Percentiles rank a stretch among this genome's conserved stretches.
phyloP scores from a whole-genome alignment of 208 protist genomes.

The Endotrypanum monterogeii region DNA sequence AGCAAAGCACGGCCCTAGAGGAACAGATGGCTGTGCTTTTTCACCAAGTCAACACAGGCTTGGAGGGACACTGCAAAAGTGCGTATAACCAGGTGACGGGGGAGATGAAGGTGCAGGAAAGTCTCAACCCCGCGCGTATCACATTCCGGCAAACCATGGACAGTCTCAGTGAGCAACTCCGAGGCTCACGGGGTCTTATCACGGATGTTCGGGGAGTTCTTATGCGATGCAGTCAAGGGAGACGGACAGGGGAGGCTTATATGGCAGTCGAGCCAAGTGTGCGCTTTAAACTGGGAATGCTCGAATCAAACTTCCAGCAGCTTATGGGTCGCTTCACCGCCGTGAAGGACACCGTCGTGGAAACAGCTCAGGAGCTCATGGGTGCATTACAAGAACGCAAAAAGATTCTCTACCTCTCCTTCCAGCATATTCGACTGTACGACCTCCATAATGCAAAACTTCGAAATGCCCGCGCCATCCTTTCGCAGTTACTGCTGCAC shows the following conservation, averaged over 20 bases:
- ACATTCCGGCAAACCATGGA: conserved; percentile 92
- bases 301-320: conserved; percentile 90
- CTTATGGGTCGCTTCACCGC: conserved; percentile 83
- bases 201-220: conserved; percentile 75
- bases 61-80: conserved; percentile 76
- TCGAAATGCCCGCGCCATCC: conserved; percentile 64
- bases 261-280: conserved; percentile 83
- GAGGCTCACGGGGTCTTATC: conserved; percentile 72
- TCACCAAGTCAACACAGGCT: conserved; percentile 82
- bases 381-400: conserved; percentile 88
- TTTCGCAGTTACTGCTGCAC: conserved; percentile 73
- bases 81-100: conserved; percentile 68
- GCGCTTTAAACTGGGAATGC: conserved; percentile 89
- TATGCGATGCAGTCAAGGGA: conserved; percentile 40
- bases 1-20: conserved; percentile 82
- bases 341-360: conserved; percentile 83
- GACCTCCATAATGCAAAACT: conserved; percentile 89
- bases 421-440: conserved; percentile 92
- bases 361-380: conserved; percentile 88
- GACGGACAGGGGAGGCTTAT: conserved; percentile 68
- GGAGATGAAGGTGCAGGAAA: conserved; percentile 84
- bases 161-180: conserved; percentile 82
- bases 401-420: conserved; percentile 90
- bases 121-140: conserved; percentile 69
- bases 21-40: conserved; percentile 94